These are phyloP conservation scores for Mollisiaceae sp. DNA, from an alignment of 2,329 filamentous ascomycete genomes.

Conservation along the genomic window DNA sequence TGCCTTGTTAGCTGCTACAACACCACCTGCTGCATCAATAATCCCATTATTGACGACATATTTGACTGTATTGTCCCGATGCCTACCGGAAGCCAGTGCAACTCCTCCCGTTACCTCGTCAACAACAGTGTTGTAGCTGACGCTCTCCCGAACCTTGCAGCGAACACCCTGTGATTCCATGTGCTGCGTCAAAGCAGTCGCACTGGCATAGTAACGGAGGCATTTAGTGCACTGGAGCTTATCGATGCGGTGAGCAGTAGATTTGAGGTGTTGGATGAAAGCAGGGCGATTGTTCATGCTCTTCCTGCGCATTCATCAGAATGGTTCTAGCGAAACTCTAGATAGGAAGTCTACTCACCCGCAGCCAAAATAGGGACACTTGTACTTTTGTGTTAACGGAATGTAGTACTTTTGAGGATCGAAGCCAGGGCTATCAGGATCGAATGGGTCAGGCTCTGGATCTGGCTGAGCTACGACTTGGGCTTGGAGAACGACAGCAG, in stretches of 20 bases:
- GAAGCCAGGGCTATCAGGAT: conserved; percentile 34
- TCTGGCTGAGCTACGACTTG: background rate
- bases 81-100: conserved; percentile 35
- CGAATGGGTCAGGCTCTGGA: conserved; percentile 16
- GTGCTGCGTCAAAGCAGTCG: conserved; percentile 53
- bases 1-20: background rate
- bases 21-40: background rate
- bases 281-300: conserved; percentile 14
- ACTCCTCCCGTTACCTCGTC: conserved; percentile 48
- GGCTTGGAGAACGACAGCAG: background rate
- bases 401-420: conserved; percentile 30
- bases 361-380: conserved; percentile 39
- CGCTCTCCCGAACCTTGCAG: conserved; percentile 51
- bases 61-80: conserved; percentile 44
- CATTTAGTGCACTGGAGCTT: conserved; percentile 54
- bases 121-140: conserved; percentile 47
- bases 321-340: background rate
- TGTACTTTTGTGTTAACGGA: conserved; percentile 31
- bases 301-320: conserved; percentile 25
- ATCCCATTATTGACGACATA: conserved; percentile 38
- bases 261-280: conserved; percentile 50
- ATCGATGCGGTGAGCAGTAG: conserved; percentile 46
- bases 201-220: conserved; percentile 47
- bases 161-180: conserved; percentile 50
- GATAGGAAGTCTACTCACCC: conserved; percentile 30